Evolutionary conservation across 371 early-diverging fungal species (phyloP).

Genomic region (Mucor mucedo): DNA sequence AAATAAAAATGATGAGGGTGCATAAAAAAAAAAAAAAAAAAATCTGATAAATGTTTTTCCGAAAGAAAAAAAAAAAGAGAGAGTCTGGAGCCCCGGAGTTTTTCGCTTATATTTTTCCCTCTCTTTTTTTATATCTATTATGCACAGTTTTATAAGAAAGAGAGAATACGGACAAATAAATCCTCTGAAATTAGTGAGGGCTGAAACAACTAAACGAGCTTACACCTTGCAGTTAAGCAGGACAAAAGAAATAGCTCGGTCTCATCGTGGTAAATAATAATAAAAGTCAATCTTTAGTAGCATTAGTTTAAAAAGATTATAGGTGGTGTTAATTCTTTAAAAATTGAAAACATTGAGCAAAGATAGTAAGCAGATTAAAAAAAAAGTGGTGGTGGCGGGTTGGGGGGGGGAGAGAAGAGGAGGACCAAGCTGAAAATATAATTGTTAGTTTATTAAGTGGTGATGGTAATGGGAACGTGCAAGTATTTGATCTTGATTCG

Average conservation of each 20-base stretch:
- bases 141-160: conserved; percentile 45
- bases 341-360: conserved; percentile 62
- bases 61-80: too few relatives aligned
- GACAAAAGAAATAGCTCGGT: conserved; percentile 39
- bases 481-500: conserved; percentile 73
- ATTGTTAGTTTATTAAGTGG: conserved; percentile 65
- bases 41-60: too few relatives aligned
- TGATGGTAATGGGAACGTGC: conserved; percentile 70
- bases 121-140: conserved; percentile 7
- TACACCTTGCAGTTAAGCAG: conserved; percentile 43
- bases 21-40: too few relatives aligned
- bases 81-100: too few relatives aligned
- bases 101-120: too few relatives aligned
- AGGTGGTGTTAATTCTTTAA: conserved; percentile 61
- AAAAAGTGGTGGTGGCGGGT: too few relatives aligned
- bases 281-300: neutral
- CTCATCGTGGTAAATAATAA: conserved; percentile 47
- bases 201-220: conserved; percentile 43
- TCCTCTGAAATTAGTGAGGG: conserved; percentile 37
- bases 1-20: too few relatives aligned
- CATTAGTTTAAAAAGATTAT: conserved; percentile 6
- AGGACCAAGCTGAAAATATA: neutral
- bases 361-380: conserved; percentile 55
- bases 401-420: too few relatives aligned
- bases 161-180: conserved; percentile 40